Evolutionary conservation across 805 yeast genomes (phyloP).

Genomic region (Alloascoidea hylecoeti): DNA sequence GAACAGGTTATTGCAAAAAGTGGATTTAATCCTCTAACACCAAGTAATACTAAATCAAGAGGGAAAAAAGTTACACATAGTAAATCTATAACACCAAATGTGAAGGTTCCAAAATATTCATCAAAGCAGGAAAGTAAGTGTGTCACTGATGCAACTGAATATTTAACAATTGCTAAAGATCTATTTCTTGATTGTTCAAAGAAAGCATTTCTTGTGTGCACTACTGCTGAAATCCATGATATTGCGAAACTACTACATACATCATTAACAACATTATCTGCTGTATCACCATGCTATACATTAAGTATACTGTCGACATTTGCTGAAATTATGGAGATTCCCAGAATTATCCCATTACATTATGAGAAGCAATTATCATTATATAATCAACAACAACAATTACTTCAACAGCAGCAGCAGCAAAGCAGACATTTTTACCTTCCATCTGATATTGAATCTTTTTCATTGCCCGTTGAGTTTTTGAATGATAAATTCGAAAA

Average conservation of each 20-base stretch:
- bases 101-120: neutral
- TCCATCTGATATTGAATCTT: constrained; percentile 5
- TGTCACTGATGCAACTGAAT: constrained; percentile 1
- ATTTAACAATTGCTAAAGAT: constrained; percentile 3
- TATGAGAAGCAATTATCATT: constrained; percentile 1
- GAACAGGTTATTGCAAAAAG: constrained; percentile 4
- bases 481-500: constrained; percentile 6
- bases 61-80: constrained; percentile 3
- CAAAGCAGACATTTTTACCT: constrained; percentile 4
- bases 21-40: constrained; percentile 1
- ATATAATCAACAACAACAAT: constrained; percentile 4
- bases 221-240: constrained; percentile 8
- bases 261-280: constrained; percentile 3
- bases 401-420: constrained; percentile 2
- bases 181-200: neutral
- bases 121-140: neutral
- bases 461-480: neutral
- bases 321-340: neutral
- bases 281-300: neutral
- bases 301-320: neutral
- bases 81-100: neutral
- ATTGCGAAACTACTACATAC: constrained; percentile 6
- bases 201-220: constrained; percentile 2
- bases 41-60: constrained; percentile 6
- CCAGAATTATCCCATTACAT: neutral